These are phyloP conservation scores for Thuja plicata DNA, from an alignment of 83 land plant genomes.

Conservation along the genomic window DNA sequence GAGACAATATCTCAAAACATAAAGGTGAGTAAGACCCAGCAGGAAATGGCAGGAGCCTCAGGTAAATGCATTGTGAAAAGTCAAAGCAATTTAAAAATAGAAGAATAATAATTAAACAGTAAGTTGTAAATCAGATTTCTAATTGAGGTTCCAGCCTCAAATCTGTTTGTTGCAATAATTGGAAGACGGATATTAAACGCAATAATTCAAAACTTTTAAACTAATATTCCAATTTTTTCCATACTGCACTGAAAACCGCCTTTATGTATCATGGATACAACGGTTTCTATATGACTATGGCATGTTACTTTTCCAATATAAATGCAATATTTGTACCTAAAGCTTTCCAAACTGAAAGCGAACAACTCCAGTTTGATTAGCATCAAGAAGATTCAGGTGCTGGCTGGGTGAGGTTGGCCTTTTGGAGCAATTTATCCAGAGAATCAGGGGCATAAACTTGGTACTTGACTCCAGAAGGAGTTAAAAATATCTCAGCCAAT, in stretches of 20 bases:
- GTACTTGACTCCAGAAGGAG: constrained; percentile 58
- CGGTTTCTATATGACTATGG: not conserved
- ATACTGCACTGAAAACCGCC: not conserved
- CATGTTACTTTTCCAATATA: not conserved
- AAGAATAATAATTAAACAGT: not conserved
- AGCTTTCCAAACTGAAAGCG: not conserved
- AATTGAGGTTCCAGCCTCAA: not conserved
- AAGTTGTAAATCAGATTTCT: not conserved
- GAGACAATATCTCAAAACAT: too few relatives aligned
- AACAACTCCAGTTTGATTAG: constrained; percentile 17
- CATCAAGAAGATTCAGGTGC: constrained; percentile 45
- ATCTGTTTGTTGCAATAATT: not conserved
- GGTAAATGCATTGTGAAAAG: not conserved
- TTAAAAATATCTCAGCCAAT: constrained; percentile 67
- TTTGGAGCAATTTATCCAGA: constrained; percentile 50
- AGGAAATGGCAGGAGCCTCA: too few relatives aligned
- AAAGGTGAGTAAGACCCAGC: too few relatives aligned
- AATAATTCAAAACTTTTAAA: not conserved
- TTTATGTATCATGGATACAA: not conserved
- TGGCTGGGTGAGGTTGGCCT: constrained; percentile 57
- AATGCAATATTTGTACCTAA: not conserved
- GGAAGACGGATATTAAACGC: not conserved
- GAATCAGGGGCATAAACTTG: constrained; percentile 57
- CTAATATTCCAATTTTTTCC: not conserved
- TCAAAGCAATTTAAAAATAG: not conserved